phyloP scores from a whole-genome alignment of 2,329 filamentous ascomycete species.

The Lachnellula subtilissima region DNA sequence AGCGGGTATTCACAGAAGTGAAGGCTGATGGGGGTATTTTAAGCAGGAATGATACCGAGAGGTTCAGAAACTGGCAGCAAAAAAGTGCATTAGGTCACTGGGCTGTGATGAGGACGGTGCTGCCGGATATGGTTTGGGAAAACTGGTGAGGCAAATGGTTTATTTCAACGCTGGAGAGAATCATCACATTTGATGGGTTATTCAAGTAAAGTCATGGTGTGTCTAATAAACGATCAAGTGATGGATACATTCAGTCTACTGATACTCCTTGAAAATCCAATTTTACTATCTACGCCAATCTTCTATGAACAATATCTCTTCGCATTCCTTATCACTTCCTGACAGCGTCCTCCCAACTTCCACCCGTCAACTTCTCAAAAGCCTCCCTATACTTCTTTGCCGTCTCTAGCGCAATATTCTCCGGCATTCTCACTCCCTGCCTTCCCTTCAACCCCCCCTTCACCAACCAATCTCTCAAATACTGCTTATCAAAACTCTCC shows the following conservation, averaged over 20 bases:
- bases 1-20: slow-evolving; percentile 20
- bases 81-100: slow-evolving; percentile 80
- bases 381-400: slow-evolving; percentile 70
- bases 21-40: slow-evolving; percentile 49
- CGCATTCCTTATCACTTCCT: not conserved
- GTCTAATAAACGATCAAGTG: too few relatives aligned
- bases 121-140: slow-evolving; percentile 79
- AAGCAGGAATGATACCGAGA: slow-evolving; percentile 56
- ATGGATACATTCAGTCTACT: not conserved
- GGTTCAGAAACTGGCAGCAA: slow-evolving; percentile 67
- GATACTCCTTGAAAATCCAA: not conserved
- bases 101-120: slow-evolving; percentile 80
- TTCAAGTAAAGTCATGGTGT: too few relatives aligned
- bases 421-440: slow-evolving; percentile 64
- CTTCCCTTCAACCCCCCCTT: slow-evolving; percentile 69
- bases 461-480: slow-evolving; percentile 76
- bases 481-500: slow-evolving; percentile 86
- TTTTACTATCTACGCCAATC: not conserved
- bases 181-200: too few relatives aligned
- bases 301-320: not conserved
- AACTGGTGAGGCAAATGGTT: slow-evolving; percentile 57
- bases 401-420: slow-evolving; percentile 65
- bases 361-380: slow-evolving; percentile 63
- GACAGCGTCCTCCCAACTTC: slow-evolving; percentile 35
- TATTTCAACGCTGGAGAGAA: too few relatives aligned